Conservation (phyloP, 192 early-diverging fungal species). For the Geosiphon pyriformis region DNA sequence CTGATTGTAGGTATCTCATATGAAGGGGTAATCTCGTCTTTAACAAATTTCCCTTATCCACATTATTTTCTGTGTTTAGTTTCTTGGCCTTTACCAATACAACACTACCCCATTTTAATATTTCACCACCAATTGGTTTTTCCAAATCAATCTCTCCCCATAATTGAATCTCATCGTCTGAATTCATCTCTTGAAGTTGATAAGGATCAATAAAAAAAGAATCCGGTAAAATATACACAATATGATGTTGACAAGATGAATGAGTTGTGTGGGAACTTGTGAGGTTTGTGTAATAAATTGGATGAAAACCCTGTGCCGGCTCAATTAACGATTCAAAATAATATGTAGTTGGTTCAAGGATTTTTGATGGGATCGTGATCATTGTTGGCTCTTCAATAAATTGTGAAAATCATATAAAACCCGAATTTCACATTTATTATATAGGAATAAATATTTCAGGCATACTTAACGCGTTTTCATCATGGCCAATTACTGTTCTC, state of each 20-base stretch:
- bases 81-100: neutral
- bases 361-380: neutral
- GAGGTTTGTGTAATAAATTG: neutral
- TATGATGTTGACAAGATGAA: conserved; percentile 1
- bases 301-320: conserved; percentile 4
- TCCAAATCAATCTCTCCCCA: conserved; percentile 7
- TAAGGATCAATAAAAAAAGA: neutral
- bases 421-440: no score
- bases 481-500: conserved; percentile 1
- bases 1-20: neutral
- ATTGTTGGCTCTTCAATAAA: neutral
- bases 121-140: neutral
- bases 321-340: neutral
- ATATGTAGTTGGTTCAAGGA: neutral
- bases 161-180: neutral
- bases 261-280: neutral
- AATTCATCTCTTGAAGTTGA: neutral
- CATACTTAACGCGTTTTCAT: neutral
- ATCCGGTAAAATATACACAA: neutral
- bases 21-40: neutral
- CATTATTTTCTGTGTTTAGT: neutral
- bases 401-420: neutral
- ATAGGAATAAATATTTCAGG: neutral
- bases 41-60: neutral
- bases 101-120: neutral